phyloP scores from a whole-genome alignment of 495 filamentous ascomycete species.

The Hypoxylon perforatum region DNA sequence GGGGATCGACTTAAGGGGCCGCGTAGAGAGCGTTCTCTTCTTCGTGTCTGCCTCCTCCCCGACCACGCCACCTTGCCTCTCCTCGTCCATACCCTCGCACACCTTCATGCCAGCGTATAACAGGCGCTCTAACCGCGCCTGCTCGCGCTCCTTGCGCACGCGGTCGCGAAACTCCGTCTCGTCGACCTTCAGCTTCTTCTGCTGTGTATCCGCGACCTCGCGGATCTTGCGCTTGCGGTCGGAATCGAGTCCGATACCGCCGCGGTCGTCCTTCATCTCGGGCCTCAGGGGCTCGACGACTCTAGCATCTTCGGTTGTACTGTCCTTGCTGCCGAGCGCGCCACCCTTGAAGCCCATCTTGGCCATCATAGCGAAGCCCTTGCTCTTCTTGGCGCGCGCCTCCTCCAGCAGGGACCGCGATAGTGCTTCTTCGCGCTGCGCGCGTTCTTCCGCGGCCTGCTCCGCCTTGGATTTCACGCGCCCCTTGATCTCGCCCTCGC shows the following conservation, averaged over 20 bases:
- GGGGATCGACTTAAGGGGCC: constrained; percentile 70
- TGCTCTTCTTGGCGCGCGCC: constrained; percentile 64
- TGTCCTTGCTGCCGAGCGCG: constrained; percentile 70
- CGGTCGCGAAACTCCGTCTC: constrained; percentile 83
- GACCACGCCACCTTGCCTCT: constrained; percentile 37
- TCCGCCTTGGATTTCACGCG: constrained; percentile 85
- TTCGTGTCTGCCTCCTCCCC: constrained; percentile 43
- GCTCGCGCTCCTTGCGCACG: constrained; percentile 76
- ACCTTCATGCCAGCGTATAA: constrained; percentile 83
- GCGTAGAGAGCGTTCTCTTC: constrained; percentile 58
- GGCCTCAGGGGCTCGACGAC: constrained; percentile 71
- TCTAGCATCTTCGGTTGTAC: constrained; percentile 26
- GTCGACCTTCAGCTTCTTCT: constrained; percentile 70
- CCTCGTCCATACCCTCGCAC: constrained; percentile 76
- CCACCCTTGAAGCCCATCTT: constrained; percentile 89
- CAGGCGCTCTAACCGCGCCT: constrained; percentile 72
- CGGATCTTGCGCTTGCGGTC: constrained; percentile 84
- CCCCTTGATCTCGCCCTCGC: constrained; percentile 68
- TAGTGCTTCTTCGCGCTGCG: constrained; percentile 79
- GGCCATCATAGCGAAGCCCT: constrained; percentile 96
- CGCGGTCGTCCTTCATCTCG: constrained; percentile 78
- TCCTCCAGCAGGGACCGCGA: constrained; percentile 69
- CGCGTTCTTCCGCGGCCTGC: constrained; percentile 73
- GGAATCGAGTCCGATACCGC: constrained; percentile 86
- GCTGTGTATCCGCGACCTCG: constrained; percentile 68